Evolutionary conservation across 495 filamentous ascomycete genomes (phyloP).

Genomic region (Penicillium tannophilum): DNA sequence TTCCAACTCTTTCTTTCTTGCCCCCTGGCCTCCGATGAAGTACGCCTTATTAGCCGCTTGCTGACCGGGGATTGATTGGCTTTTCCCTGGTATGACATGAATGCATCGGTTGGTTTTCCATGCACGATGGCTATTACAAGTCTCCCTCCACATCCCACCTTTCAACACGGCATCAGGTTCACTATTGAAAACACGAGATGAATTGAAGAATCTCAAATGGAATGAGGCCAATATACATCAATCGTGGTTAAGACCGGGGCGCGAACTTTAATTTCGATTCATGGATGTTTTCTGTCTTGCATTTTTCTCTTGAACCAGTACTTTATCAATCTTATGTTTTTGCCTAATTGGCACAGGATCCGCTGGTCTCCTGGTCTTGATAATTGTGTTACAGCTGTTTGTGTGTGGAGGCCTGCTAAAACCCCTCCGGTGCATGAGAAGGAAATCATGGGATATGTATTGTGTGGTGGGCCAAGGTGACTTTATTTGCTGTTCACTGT

Average conservation of each 20-base stretch:
- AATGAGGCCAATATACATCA: constrained; percentile 6
- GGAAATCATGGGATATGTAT: not conserved
- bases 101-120: constrained; percentile 2
- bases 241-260: constrained; percentile 15
- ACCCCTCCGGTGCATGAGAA: not conserved
- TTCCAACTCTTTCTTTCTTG: constrained; percentile 13
- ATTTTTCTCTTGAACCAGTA: constrained; percentile 13
- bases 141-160: constrained; percentile 14
- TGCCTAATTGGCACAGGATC: constrained; percentile 14
- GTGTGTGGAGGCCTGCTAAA: constrained; percentile 1
- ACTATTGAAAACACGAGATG: constrained; percentile 2
- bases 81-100: constrained; percentile 15
- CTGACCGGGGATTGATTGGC: constrained; percentile 1
- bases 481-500: not conserved
- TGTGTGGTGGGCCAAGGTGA: not conserved
- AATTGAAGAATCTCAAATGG: constrained; percentile 4
- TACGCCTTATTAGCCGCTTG: not conserved
- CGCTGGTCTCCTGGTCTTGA: constrained; percentile 14
- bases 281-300: constrained; percentile 22
- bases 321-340: constrained; percentile 15
- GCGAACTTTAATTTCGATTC: constrained; percentile 21
- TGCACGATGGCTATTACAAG: constrained; percentile 15
- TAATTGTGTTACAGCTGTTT: constrained; percentile 15
- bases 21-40: constrained; percentile 8
- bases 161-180: constrained; percentile 20